phyloP scores from a whole-genome alignment of 1,284 basidiomycete genomes.

The Pseudozyma thailandica region DNA sequence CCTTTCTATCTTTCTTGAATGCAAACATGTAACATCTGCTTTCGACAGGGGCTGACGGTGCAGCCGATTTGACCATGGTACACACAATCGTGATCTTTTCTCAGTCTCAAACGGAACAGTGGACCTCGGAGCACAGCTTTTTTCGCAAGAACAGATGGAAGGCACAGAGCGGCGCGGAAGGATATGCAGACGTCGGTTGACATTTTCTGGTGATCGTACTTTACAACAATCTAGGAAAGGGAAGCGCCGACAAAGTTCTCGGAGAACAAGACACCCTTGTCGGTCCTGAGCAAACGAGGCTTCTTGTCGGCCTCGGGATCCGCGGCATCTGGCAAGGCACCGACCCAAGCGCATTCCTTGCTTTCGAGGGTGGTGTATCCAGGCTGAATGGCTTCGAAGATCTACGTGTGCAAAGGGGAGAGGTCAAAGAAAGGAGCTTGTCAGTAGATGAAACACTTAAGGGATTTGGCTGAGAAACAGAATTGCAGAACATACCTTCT shows the following conservation, averaged over 20 bases:
- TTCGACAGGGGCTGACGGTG: no score
- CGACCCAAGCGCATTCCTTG: conserved; percentile 62
- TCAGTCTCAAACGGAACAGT: no score
- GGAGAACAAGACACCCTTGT: conserved; percentile 55
- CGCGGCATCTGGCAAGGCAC: conserved; percentile 53
- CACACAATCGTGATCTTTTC: no score
- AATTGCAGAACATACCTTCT: conserved; percentile 53
- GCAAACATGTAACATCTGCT: conserved; percentile 4
- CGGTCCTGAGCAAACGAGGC: conserved; percentile 57
- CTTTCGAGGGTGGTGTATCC: conserved; percentile 59
- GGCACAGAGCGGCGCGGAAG: not conserved
- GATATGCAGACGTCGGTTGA: no score
- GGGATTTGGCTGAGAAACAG: not conserved
- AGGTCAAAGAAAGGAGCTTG: not conserved
- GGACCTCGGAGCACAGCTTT: no score
- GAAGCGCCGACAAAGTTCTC: conserved; percentile 61
- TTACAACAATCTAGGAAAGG: conserved; percentile 41
- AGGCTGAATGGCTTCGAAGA: conserved; percentile 68
- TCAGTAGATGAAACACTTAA: not conserved
- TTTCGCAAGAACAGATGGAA: no score
- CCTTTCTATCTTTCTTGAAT: conserved; percentile 6
- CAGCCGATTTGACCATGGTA: no score
- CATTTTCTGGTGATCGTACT: not conserved
- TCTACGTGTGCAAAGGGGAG: conserved; percentile 23
- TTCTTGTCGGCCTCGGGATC: conserved; percentile 62